These are phyloP conservation scores for Flaveria bidentis DNA, from an alignment of 129 eudicot genomes.

Conservation along the genomic window DNA sequence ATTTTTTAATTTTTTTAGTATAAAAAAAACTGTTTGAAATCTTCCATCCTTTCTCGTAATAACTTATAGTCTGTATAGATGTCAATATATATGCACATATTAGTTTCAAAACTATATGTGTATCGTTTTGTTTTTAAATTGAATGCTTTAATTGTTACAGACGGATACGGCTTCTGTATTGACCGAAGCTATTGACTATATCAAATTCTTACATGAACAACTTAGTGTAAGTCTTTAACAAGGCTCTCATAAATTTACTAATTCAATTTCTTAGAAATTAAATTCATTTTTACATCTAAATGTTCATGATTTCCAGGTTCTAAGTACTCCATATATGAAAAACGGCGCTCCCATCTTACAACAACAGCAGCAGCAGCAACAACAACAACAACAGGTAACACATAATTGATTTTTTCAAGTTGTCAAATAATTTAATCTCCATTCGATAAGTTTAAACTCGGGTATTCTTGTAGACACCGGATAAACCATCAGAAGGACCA, in stretches of 20 bases:
- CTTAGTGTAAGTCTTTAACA: slow-evolving; percentile 63
- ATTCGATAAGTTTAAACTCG: neutral
- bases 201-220: slow-evolving; percentile 93
- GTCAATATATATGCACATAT: neutral
- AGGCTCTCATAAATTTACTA: neutral
- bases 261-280: neutral
- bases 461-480: slow-evolving; percentile 39
- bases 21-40: too few species aligned
- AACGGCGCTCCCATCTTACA: slow-evolving; percentile 69
- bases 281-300: neutral
- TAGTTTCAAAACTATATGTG: neutral
- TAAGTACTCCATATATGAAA: slow-evolving; percentile 90
- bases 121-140: neutral
- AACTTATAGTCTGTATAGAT: neutral
- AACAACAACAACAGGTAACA: slow-evolving; percentile 70
- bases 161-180: slow-evolving; percentile 99
- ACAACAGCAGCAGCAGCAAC: slow-evolving; percentile 57
- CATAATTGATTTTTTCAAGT: neutral
- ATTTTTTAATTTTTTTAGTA: too few species aligned
- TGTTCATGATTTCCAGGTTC: slow-evolving; percentile 47
- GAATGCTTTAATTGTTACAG: slow-evolving; percentile 42
- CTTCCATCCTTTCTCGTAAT: too few species aligned
- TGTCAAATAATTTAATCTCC: neutral
- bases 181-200: slow-evolving; percentile 86
- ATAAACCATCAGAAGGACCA: slow-evolving; percentile 54